Evolutionary conservation across 495 filamentous ascomycete species (phyloP), one percentile per base, ranked within the genome.

Genomic region (Lasiosphaeriaceae sp.): DNA sequence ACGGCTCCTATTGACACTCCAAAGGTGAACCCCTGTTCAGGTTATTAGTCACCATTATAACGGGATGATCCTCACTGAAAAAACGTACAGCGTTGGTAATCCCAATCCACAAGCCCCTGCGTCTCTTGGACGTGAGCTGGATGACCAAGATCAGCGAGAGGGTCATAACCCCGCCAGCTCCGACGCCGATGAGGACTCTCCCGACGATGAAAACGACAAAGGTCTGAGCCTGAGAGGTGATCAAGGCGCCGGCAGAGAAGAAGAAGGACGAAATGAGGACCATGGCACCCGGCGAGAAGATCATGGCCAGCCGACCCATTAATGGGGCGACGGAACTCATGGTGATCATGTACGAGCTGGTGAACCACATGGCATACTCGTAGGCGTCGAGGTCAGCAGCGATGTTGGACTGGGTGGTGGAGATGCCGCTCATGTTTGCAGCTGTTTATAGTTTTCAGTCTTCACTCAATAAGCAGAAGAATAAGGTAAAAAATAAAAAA

Each of bases 401-500:
- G 60, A 93, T 90, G 39, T 74, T 72, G 2, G 83, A 86, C 69
- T 90, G 88, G 2, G 84, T 86, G 23, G 88, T 91, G 5, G 85
- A 69, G 57, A 93, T 83, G 61, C 88, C 83, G 24, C 83, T 86
- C 76, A 90, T 88, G 68, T 93, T 92, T 59, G 79, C 81, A 3
- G 85, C 84, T 86, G 51, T 29, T 31, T 31, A 31, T 31, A 4
- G 9, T 31, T n/a, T n/a, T n/a, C n/a, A n/a, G n/a, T n/a, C n/a
- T n/a, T n/a, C n/a, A n/a, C n/a, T n/a, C n/a, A n/a, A n/a, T n/a
- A n/a, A n/a, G n/a, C n/a, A n/a, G n/a, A n/a, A n/a, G n/a, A n/a
- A n/a, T n/a, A n/a, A n/a, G n/a, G n/a, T n/a, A n/a, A n/a, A n/a
- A n/a, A n/a, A n/a, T n/a, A n/a, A n/a, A n/a, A n/a, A n/a, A n/a